Conservation (phyloP, 768 basidiomycete genomes). For the Auriscalpium microsporum region DNA sequence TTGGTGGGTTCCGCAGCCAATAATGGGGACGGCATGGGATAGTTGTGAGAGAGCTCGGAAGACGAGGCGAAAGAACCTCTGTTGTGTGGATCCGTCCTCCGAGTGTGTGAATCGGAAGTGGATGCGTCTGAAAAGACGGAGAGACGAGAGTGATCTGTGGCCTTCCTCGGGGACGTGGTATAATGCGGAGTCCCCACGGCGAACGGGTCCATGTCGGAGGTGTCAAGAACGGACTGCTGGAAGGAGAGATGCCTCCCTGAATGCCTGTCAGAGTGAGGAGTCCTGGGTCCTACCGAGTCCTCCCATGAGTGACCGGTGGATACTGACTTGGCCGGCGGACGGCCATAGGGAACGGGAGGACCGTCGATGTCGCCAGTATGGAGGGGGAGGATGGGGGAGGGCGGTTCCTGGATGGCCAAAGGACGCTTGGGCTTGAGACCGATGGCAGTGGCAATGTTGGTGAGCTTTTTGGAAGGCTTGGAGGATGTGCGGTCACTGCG, state of each 20-base stretch:
- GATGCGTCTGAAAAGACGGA: constrained; percentile 50
- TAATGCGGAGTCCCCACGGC: constrained; percentile 31
- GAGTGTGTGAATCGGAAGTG: constrained; percentile 33
- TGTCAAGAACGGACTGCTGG: constrained; percentile 48
- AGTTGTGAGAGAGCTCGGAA: constrained; percentile 42
- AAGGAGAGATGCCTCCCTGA: constrained; percentile 19
- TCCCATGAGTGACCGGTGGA: constrained; percentile 49
- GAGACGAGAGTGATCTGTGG: constrained; percentile 36
- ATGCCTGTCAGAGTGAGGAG: constrained; percentile 37
- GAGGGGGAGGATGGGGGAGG: constrained; percentile 18
- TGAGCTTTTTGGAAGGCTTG: constrained; percentile 33
- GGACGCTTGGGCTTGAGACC: constrained; percentile 59
- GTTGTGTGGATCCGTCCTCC: constrained; percentile 32
- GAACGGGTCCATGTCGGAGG: constrained; percentile 60
- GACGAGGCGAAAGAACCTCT: constrained; percentile 51
- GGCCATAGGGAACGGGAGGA: constrained; percentile 24
- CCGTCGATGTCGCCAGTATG: constrained; percentile 14
- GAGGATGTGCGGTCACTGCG: background rate
- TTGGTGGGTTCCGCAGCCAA: constrained; percentile 2
- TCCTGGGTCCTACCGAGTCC: constrained; percentile 46
- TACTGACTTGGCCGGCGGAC: constrained; percentile 45
- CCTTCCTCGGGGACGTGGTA: constrained; percentile 30
- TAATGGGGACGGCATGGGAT: constrained; percentile 6
- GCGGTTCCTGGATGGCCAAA: constrained; percentile 45
- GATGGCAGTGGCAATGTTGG: constrained; percentile 50